Evolutionary conservation across 495 filamentous ascomycete species (phyloP), one percentile per base, ranked within the genome.

Genomic region (Pseudoneurospora amorphoporcata): DNA sequence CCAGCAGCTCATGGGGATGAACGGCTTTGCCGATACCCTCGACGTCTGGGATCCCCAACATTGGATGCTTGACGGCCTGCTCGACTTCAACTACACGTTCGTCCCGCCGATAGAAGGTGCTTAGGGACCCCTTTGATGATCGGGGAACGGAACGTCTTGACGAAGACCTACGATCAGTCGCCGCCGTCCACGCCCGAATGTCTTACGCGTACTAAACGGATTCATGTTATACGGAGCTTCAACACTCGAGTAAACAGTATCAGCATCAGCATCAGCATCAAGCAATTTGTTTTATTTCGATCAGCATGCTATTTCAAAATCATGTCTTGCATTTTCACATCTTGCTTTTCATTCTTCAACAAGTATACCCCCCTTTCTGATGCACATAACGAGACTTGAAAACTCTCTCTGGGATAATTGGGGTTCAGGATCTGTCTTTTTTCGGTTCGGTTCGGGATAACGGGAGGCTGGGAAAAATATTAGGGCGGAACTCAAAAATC

Each of bases 41-140:
- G 92, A 94, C 76, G 90, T 94, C 58, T 96, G 94, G 78, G 94
- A 97, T 82, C 92, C 94, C 1, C 83, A 97, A 77, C 92, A 93
- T 79, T 97, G 94, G 94, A 90, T 94, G 84, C 84, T 97, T 68
- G 94, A 97, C 77, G 91, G 92, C 29, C 82, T 94, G 69, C 86
- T 94, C 71, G 92, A 95, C 79, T 89, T 95, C 77, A 92, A 92
- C 70, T 93, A 92, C 79, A 83, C 82, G 3, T 88, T 84, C 76
- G 82, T 79, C 45, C 82, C 80, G 68, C 81, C 84, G 0, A 78
- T 86, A 68, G 84, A 86, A 73, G 83, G 82, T 74, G 77, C 81
- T 73, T 85, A 84, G 78, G 71, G 74, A 42, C 68, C 65, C 53
- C 53, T 65, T 35, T 65, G 1, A 23, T 23, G 45, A 29, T 23